These are phyloP conservation scores for Tremellales sp. DNA, from an alignment of 1,284 basidiomycete species.

Conservation along the genomic window DNA sequence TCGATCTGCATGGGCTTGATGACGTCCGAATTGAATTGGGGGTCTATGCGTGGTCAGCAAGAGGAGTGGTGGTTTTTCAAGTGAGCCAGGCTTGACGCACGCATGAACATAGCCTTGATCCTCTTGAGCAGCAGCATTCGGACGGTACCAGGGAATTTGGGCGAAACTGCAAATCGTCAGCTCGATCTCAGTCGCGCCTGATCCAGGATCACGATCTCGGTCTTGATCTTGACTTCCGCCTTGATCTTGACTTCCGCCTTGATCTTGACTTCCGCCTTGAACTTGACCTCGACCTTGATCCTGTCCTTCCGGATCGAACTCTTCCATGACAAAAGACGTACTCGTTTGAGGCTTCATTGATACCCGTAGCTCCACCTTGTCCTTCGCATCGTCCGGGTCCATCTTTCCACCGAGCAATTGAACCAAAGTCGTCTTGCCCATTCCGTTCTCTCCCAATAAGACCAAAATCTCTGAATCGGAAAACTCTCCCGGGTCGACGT, in stretches of 20 bases:
- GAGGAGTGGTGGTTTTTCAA: too few species aligned
- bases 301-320: too few species aligned
- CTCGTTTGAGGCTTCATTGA: constrained; percentile 84
- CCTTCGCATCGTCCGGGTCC: constrained; percentile 73
- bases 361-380: constrained; percentile 68
- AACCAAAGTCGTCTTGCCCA: constrained; percentile 95
- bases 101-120: constrained; percentile 91
- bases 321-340: constrained; percentile 20
- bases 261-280: too few species aligned
- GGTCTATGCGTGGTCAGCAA: constrained; percentile 50
- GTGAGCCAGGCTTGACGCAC: constrained; percentile 13
- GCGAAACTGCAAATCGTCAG: constrained; percentile 60
- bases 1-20: constrained; percentile 91
- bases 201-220: not conserved
- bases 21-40: constrained; percentile 94
- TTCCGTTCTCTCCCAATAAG: constrained; percentile 95
- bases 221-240: too few species aligned
- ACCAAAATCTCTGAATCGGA: constrained; percentile 97
- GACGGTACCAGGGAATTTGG: constrained; percentile 90
- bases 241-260: too few species aligned
- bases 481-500: constrained; percentile 79
- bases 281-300: too few species aligned
- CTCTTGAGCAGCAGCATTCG: constrained; percentile 87
- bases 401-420: constrained; percentile 82
- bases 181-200: constrained; percentile 1